A percentile compares a stretch with the other conserved stretches of the same genome.
Conservation (phyloP, 2,329 filamentous ascomycete species). For the Fusarium mangiferae region DNA sequence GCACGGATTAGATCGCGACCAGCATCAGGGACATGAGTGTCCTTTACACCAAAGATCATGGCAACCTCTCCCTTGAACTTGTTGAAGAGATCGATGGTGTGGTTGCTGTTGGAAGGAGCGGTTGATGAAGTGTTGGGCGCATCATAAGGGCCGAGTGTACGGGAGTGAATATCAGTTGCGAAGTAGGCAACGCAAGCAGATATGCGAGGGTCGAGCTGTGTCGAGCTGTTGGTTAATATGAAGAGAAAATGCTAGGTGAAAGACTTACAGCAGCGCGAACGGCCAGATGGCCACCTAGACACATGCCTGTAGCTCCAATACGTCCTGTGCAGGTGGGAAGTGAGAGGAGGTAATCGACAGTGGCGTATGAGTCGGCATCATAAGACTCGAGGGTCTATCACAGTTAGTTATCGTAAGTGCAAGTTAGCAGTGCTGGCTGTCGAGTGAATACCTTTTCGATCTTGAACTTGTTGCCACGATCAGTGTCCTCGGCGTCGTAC, state of each 20-base stretch:
- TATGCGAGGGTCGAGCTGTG: conserved; percentile 77
- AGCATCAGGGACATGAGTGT: conserved; percentile 86
- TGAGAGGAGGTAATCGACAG: conserved; percentile 75
- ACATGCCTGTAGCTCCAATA: conserved; percentile 88
- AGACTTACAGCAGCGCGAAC: conserved; percentile 64
- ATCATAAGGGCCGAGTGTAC: conserved; percentile 73
- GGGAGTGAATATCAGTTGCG: conserved; percentile 87
- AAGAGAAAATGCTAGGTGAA: background rate
- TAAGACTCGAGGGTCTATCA: conserved; percentile 81
- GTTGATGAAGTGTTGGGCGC: conserved; percentile 58
- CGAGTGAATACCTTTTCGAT: conserved; percentile 71
- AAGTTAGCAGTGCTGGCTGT: background rate
- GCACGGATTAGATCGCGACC: conserved; percentile 86
- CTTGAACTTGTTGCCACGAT: conserved; percentile 88
- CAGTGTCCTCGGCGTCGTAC: conserved; percentile 89
- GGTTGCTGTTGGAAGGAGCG: conserved; percentile 53
- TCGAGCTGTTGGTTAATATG: background rate
- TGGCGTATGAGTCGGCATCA: conserved; percentile 78
- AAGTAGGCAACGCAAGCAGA: conserved; percentile 87
- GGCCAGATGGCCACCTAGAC: conserved; percentile 88
- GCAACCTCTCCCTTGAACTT: conserved; percentile 85
- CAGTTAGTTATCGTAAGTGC: background rate
- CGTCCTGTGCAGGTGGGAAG: conserved; percentile 83
- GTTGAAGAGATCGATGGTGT: conserved; percentile 64
- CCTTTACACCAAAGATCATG: conserved; percentile 92